Evolutionary conservation across 805 yeast species (phyloP).

Genomic region (Spencermartinsiella europaea): DNA sequence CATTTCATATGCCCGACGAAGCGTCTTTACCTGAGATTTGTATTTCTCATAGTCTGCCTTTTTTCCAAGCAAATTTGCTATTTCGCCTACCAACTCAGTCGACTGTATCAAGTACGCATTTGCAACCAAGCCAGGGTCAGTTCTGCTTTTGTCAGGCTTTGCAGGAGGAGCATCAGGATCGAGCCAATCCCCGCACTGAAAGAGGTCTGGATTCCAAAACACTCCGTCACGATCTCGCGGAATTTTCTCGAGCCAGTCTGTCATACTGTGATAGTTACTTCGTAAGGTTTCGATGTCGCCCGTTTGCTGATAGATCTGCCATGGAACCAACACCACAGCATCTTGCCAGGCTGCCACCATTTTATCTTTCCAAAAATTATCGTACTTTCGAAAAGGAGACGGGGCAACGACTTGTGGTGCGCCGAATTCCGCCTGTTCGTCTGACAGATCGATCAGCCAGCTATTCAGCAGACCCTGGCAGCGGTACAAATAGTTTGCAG

Average conservation of each 20-base stretch:
- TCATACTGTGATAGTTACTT: slow-evolving; percentile 10
- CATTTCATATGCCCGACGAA: slow-evolving; percentile 18
- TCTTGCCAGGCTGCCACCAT: slow-evolving; percentile 18
- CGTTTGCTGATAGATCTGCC: slow-evolving; percentile 37
- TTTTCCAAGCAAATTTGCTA: slow-evolving; percentile 14
- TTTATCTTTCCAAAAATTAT: slow-evolving; percentile 21
- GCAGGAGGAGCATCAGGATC: slow-evolving; percentile 29
- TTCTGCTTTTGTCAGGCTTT: slow-evolving; percentile 23
- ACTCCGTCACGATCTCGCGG: slow-evolving; percentile 7
- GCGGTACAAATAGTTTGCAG: slow-evolving; percentile 25
- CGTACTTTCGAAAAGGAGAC: slow-evolving; percentile 18
- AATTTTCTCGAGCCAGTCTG: slow-evolving; percentile 11
- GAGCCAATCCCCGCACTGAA: slow-evolving; percentile 31
- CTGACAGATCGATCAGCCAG: slow-evolving; percentile 23
- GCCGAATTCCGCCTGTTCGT: slow-evolving; percentile 22
- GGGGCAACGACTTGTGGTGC: slow-evolving; percentile 19
- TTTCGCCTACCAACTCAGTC: slow-evolving; percentile 12
- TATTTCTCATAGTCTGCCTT: slow-evolving; percentile 14
- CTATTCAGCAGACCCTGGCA: slow-evolving; percentile 20
- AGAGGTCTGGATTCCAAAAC: slow-evolving; percentile 15
- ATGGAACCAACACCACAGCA: slow-evolving; percentile 25
- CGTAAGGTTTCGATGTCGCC: slow-evolving; percentile 24
- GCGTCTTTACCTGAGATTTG: slow-evolving; percentile 9
- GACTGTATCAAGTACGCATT: slow-evolving; percentile 24
- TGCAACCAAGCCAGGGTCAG: slow-evolving; percentile 24